phyloP scores from a whole-genome alignment of 345 rosid species.

The Corchorus olitorius region DNA sequence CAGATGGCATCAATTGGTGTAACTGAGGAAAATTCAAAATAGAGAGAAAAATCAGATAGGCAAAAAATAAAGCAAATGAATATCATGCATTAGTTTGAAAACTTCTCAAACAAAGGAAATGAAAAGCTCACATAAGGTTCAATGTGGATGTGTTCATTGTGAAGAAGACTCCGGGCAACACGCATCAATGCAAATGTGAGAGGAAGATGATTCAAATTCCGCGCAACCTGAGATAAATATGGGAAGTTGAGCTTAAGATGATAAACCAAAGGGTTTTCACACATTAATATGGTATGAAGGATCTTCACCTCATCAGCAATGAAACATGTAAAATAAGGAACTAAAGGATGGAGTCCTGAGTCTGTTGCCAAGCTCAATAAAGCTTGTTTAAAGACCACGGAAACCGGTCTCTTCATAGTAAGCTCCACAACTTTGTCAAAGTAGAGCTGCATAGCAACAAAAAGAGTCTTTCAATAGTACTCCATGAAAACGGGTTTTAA shows the following conservation, averaged over 20 bases:
- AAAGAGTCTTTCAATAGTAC: background rate
- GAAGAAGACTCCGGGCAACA: slow-evolving; percentile 67
- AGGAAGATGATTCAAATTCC: slow-evolving; percentile 56
- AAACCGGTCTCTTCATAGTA: slow-evolving; percentile 43
- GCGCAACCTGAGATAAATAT: slow-evolving; percentile 52
- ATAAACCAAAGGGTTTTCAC: slow-evolving; percentile 6
- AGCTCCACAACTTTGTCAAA: slow-evolving; percentile 67
- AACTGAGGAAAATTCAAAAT: slow-evolving; percentile 49
- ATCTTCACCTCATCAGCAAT: slow-evolving; percentile 68
- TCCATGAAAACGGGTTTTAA: background rate
- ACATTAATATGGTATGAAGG: background rate
- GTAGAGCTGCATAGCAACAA: slow-evolving; percentile 53
- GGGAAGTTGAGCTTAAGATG: slow-evolving; percentile 16
- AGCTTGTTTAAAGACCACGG: slow-evolving; percentile 67
- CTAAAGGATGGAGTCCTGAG: slow-evolving; percentile 76
- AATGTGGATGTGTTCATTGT: slow-evolving; percentile 75
- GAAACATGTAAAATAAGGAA: slow-evolving; percentile 66
- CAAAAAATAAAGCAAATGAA: slow-evolving; percentile 5
- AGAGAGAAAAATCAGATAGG: slow-evolving; percentile 12
- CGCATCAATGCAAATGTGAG: slow-evolving; percentile 71
- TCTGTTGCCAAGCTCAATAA: slow-evolving; percentile 69
- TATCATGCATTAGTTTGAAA: background rate
- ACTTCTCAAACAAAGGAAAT: background rate
- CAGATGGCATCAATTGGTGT: slow-evolving; percentile 80
- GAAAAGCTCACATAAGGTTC: slow-evolving; percentile 79